A percentile compares a stretch with the other conserved stretches of the same genome.
phyloP scores from a whole-genome alignment of 257 asterid species.

The Solanum lycopersicoides region DNA sequence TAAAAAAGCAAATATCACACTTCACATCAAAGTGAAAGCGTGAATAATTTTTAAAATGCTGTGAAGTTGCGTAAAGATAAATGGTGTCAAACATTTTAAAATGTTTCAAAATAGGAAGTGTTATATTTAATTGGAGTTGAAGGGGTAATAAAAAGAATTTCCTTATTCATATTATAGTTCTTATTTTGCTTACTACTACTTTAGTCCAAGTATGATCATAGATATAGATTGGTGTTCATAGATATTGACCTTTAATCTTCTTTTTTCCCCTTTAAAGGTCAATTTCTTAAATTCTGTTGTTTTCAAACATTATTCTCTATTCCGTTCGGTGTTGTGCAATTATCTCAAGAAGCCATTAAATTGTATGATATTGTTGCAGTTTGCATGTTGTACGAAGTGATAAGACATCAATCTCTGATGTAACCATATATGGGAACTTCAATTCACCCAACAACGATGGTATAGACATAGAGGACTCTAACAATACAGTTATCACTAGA shows the following conservation, averaged over 20 bases:
- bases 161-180: background rate
- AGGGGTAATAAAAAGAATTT: background rate
- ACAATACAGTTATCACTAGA: constrained; percentile 63
- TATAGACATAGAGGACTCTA: constrained; percentile 84
- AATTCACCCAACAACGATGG: constrained; percentile 91
- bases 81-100: background rate
- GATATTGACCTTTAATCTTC: background rate
- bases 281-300: background rate
- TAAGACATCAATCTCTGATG: constrained; percentile 52
- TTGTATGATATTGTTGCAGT: constrained; percentile 25
- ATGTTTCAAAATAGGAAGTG: background rate
- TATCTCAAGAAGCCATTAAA: background rate
- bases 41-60: background rate
- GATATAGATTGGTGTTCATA: background rate
- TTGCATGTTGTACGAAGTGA: constrained; percentile 72
- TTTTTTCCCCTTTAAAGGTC: background rate
- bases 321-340: background rate
- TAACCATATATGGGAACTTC: constrained; percentile 70
- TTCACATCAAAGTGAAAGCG: background rate
- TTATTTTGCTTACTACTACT: background rate
- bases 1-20: background rate
- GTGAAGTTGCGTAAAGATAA: background rate
- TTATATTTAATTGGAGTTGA: background rate
- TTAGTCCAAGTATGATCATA: background rate
- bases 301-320: background rate